Conservation (phyloP, 345 rosid species). For the Salix caprea region DNA sequence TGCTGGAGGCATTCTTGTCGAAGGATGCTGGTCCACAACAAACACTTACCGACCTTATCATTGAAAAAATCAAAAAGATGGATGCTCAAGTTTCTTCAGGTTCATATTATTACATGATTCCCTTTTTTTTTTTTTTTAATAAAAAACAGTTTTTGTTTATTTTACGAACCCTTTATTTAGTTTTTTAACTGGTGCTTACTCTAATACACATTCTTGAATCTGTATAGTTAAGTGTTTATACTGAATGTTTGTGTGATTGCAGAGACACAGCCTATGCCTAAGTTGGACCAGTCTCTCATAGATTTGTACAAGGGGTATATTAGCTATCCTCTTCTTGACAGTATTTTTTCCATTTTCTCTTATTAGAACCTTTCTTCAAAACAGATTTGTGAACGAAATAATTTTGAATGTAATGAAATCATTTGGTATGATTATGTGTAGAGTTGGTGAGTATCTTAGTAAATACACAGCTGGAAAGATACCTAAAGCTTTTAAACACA, state of each 20-base stretch:
- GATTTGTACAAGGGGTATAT: constrained; percentile 72
- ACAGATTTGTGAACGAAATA: background rate
- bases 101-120: constrained; percentile 7
- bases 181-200: background rate
- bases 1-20: constrained; percentile 70
- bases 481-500: constrained; percentile 78
- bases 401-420: background rate
- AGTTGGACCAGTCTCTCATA: constrained; percentile 56
- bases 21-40: constrained; percentile 62
- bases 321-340: background rate
- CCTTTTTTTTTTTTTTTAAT: background rate
- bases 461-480: constrained; percentile 83
- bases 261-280: constrained; percentile 67
- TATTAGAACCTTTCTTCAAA: background rate
- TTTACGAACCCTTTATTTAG: background rate
- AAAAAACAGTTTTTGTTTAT: background rate
- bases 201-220: background rate
- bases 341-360: background rate
- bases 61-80: constrained; percentile 55
- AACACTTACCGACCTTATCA: constrained; percentile 77
- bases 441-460: constrained; percentile 69
- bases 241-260: constrained; percentile 20
- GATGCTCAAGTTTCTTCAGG: constrained; percentile 63
- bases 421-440: constrained; percentile 24
- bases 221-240: background rate